Conservation (phyloP, 805 yeast genomes). For the Wickerhamiella alocasiicola region DNA sequence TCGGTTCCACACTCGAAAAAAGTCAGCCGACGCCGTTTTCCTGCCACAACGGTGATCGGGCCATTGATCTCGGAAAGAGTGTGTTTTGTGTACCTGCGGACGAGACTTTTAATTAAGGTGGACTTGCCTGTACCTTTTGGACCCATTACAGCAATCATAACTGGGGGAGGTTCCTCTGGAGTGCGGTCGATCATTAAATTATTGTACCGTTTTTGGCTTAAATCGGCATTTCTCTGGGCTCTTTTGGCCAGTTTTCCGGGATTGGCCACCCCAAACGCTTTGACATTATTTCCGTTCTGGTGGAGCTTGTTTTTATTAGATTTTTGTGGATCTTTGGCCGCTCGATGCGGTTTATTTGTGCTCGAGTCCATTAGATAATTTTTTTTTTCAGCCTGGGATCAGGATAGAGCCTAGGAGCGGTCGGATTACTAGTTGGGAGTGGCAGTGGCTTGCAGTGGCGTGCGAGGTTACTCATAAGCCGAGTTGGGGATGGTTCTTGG, state of each 20-base stretch:
- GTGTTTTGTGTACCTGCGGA: slow-evolving; percentile 78
- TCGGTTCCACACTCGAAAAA: slow-evolving; percentile 90
- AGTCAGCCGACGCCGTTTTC: slow-evolving; percentile 83
- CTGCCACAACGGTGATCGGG: slow-evolving; percentile 92
- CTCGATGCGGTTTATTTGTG: slow-evolving; percentile 8
- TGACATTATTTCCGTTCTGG: slow-evolving; percentile 73
- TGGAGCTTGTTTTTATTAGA: slow-evolving; percentile 80
- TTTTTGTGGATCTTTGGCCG: slow-evolving; percentile 26
- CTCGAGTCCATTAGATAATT: slow-evolving; percentile 1
- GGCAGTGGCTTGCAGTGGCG: too few species aligned
- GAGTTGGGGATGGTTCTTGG: too few species aligned
- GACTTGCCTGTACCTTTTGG: slow-evolving; percentile 99
- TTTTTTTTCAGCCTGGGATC: too few species aligned
- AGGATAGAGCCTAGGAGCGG: too few species aligned
- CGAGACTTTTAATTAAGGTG: slow-evolving; percentile 78
- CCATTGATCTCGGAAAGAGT: slow-evolving; percentile 80
- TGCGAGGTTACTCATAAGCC: too few species aligned
- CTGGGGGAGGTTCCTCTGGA: slow-evolving; percentile 97
- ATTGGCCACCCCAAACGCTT: slow-evolving; percentile 69
- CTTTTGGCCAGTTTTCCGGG: slow-evolving; percentile 77
- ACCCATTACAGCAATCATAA: slow-evolving; percentile 91
- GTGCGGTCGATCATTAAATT: slow-evolving; percentile 97
- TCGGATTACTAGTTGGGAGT: too few species aligned
- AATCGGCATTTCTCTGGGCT: slow-evolving; percentile 76
- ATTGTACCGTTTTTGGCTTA: slow-evolving; percentile 70